These are phyloP conservation scores for Hyphopichia burtonii DNA, from an alignment of 1,139 yeast species.

Conservation along the genomic window DNA sequence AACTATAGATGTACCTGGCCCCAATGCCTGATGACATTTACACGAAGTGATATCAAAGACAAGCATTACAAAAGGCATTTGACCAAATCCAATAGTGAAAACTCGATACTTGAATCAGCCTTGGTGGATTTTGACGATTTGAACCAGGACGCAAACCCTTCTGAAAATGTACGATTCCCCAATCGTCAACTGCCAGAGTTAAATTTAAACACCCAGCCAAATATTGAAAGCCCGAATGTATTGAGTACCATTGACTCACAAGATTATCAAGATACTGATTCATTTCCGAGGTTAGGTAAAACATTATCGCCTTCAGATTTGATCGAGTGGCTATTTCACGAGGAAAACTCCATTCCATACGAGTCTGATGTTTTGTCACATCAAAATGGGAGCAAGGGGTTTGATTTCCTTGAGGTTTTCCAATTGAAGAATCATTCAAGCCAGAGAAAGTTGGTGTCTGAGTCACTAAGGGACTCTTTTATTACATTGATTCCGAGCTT, in stretches of 20 bases:
- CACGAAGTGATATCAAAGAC: constrained; percentile 38
- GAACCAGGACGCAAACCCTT: background rate
- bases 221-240: background rate
- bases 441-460: constrained; percentile 23
- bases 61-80: constrained; percentile 37
- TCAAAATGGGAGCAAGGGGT: background rate
- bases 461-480: constrained; percentile 25
- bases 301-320: constrained; percentile 26
- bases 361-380: background rate
- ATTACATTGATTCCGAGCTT: constrained; percentile 20
- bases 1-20: constrained; percentile 24
- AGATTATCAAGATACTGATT: background rate
- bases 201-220: background rate
- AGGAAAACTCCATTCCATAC: constrained; percentile 13
- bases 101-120: background rate
- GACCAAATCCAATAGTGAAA: background rate
- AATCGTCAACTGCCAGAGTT: background rate
- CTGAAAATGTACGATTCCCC: background rate
- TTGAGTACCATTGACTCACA: background rate
- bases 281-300: background rate
- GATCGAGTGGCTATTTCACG: constrained; percentile 31
- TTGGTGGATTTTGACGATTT: background rate
- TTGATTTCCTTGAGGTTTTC: background rate
- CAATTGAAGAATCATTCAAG: constrained; percentile 16
- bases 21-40: constrained; percentile 42